Evolutionary conservation across 2,329 filamentous ascomycete genomes (phyloP).

Genomic region (Penicillium expansum): DNA sequence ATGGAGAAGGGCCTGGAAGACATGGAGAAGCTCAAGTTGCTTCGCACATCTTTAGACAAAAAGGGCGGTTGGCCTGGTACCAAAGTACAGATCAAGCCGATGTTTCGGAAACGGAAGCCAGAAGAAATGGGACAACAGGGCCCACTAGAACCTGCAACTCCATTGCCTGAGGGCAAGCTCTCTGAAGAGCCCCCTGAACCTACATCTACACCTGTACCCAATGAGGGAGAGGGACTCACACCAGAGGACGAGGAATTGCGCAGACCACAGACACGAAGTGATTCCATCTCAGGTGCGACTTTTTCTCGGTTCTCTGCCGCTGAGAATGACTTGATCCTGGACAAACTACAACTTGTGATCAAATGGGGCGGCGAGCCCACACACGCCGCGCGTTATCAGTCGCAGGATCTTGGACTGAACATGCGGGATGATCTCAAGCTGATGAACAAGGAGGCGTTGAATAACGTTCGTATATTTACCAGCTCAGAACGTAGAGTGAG

Average conservation of each 20-base stretch:
- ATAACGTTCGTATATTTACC: conserved; percentile 91
- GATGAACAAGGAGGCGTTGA: conserved; percentile 86
- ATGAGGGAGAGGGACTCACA: conserved; percentile 19
- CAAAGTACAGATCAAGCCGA: conserved; percentile 98
- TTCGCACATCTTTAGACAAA: conserved; percentile 84
- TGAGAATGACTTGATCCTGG: conserved; percentile 87
- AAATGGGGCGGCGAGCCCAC: conserved; percentile 99
- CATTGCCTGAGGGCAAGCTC: conserved; percentile 9
- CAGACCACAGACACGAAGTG: conserved; percentile 63
- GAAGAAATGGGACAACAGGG: conserved; percentile 50
- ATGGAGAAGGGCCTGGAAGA: conserved; percentile 80
- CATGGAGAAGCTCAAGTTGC: conserved; percentile 74
- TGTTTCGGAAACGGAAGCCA: conserved; percentile 87
- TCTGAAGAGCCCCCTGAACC: conserved; percentile 24
- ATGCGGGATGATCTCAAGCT: conserved; percentile 93
- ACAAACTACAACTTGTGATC: conserved; percentile 95
- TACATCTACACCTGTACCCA: conserved; percentile 21
- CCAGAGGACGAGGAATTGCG: conserved; percentile 37
- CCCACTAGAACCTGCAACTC: conserved; percentile 16
- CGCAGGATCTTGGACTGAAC: conserved; percentile 89
- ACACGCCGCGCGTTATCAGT: conserved; percentile 92
- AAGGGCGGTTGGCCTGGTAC: conserved; percentile 94
- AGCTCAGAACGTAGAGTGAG: conserved; percentile 93
- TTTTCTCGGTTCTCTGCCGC: conserved; percentile 91
- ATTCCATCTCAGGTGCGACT: conserved; percentile 85